Base-by-base conservation (phyloP, 495 filamentous ascomycete species). In the Aspergillus saccharolyticus region DNA sequence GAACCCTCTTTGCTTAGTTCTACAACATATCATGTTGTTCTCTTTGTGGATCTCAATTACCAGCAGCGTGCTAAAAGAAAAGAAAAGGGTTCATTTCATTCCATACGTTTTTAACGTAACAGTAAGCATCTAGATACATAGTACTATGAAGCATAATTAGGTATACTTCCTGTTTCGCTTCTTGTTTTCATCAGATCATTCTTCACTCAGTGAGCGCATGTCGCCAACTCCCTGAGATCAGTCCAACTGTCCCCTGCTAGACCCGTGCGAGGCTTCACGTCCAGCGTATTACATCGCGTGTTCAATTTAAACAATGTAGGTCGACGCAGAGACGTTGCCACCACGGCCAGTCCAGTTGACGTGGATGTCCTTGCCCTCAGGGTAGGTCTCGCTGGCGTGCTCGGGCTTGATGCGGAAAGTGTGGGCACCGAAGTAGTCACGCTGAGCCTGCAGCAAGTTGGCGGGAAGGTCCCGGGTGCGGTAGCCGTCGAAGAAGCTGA, bases 331-430 rank as follows among this genome's bases (percentile, higher is more conserved):
- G 52, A 97, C 90, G 66, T 98, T 90, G 74, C 94, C 94, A 69
- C 94, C 94, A 68, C 94, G 85, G 55, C 94, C 95, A 62, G 94
- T 98, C 94, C 95, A 98, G 88, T 98, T 98, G 67, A 97, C 93
- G 82, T 98, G 94, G 72, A 94, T 93, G 72, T 97, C 85, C 79
- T 90, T 80, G 71, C 86, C 90, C 70, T 83, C 86, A 56, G 87
- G 87, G 80, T 93, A 92, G 77, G 89, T 93, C 44, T 78, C 84
- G 70, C 66, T 92, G 63, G 91, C 93, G 63, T 64, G 72, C 78
- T 97, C 89, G 44, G 94, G 90, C 89, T 97, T 97, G 82, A 97
- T 87, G 66, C 81, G 81, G 90, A 97, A 98, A 57, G 95, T 98
- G 87, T 98, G 94, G 54, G 94, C 94, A 74, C 94, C 87, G 70